Evolutionary conservation across 139 green algal species (phyloP), one percentile per base, ranked within the genome.

Genomic region (Tetratostichococcus sp.): DNA sequence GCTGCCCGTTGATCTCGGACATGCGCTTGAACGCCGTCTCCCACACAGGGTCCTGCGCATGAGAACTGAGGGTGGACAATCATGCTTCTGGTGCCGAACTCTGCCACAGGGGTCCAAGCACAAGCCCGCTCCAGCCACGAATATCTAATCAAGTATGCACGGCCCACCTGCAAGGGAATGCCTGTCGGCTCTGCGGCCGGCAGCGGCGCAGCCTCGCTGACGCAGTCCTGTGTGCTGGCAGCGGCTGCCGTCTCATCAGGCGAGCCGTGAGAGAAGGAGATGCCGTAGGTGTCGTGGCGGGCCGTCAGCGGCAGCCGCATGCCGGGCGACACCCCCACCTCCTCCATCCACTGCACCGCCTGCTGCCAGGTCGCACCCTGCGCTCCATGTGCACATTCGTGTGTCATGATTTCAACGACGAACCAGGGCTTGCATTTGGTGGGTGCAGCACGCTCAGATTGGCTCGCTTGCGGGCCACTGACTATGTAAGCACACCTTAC

Each of bases 301-400:
- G 83, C 88, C 1, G 30, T 50, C 17, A 93, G 14, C 25, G 32
- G 35, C 43, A 91, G 65, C 22, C 8, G n/a, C 17, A 82, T 65
- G 5, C 88, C 86, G 1, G 35, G 25, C 21, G 31, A 3, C 42
- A 91, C 78, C 0, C 4, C 33, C 30, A 86, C 34, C 81, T 93
- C 89, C 19, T 77, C 62, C 50, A 95, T 32, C 69, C 78, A 88
- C 72, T 95, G 91, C 33, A 95, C 86, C 33, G 91, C 91, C 79
- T 93, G 89, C 75, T 83, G 86, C 84, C 84, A 89, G 35, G 86
- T 89, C 35, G 69, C 65, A 0, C 86, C 86, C 76, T 85, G 71
- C 67, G 30, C 35, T 26, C 59, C n/a, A n/a, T 6, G 39, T 4
- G 39, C 5, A 42, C 14, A 74, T 22, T 25, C 2, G 16, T 30